phyloP scores from a whole-genome alignment of 2,329 filamentous ascomycete species.

The Aspergillus sp. region DNA sequence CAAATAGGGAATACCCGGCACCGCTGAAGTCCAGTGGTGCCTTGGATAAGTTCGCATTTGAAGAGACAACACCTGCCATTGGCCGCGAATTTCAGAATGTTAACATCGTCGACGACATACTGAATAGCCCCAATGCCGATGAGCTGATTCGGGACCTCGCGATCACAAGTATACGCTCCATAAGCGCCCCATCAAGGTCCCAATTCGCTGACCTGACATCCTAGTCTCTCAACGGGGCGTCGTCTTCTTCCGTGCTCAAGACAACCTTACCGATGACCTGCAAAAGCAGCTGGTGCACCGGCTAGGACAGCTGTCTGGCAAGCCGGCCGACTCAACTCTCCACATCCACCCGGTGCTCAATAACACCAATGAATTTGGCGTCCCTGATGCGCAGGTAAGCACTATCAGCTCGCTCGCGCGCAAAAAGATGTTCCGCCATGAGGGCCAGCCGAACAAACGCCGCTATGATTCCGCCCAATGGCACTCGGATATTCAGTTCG shows the following conservation, averaged over 20 bases:
- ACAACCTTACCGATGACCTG: conserved; percentile 58
- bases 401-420: conserved; percentile 59
- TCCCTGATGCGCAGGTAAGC: conserved; percentile 60
- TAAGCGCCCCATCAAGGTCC: too few species aligned
- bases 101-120: conserved; percentile 48
- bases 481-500: conserved; percentile 64
- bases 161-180: conserved; percentile 59
- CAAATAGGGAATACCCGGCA: background rate
- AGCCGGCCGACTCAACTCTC: conserved; percentile 55
- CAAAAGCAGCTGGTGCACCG: conserved; percentile 64
- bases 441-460: conserved; percentile 31
- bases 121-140: conserved; percentile 61
- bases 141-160: conserved; percentile 64
- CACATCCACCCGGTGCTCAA: conserved; percentile 62
- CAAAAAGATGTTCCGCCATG: conserved; percentile 45
- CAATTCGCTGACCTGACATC: too few species aligned
- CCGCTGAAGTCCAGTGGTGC: conserved; percentile 33
- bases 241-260: conserved; percentile 66
- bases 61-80: conserved; percentile 43
- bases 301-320: conserved; percentile 59
- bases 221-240: conserved; percentile 67
- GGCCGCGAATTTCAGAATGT: conserved; percentile 40
- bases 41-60: conserved; percentile 39
- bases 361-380: conserved; percentile 53
- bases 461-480: conserved; percentile 46